phyloP scores from a whole-genome alignment of 2,329 filamentous ascomycete species.

The Sarocladium oryzae region DNA sequence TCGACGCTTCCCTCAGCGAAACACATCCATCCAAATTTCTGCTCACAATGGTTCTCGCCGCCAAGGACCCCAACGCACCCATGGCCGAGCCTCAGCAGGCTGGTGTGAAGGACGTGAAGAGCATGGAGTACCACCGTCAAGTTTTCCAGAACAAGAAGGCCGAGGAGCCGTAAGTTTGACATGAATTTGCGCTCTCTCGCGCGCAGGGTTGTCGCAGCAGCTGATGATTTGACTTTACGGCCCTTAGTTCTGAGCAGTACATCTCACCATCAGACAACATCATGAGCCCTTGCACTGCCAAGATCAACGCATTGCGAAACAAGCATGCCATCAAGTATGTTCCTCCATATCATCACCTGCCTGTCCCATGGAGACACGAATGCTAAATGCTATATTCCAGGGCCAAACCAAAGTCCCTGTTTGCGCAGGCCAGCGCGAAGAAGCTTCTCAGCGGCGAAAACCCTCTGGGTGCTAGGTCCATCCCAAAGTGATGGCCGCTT shows the following conservation, averaged over 20 bases:
- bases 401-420: slow-evolving; percentile 61
- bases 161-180: slow-evolving; percentile 50
- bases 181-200: too few species aligned
- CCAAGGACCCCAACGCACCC: slow-evolving; percentile 59
- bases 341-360: neutral
- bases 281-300: slow-evolving; percentile 79
- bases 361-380: neutral
- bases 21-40: neutral
- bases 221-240: neutral
- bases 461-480: slow-evolving; percentile 30
- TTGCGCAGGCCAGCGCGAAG: slow-evolving; percentile 59
- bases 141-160: slow-evolving; percentile 67
- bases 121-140: slow-evolving; percentile 73
- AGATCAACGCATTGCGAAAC: slow-evolving; percentile 72
- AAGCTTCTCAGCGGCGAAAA: slow-evolving; percentile 47
- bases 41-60: slow-evolving; percentile 43
- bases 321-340: slow-evolving; percentile 74
- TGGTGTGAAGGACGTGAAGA: slow-evolving; percentile 47
- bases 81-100: slow-evolving; percentile 27
- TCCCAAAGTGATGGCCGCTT: slow-evolving; percentile 20
- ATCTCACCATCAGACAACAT: slow-evolving; percentile 83
- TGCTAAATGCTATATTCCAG: slow-evolving; percentile 27
- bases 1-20: neutral
- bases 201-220: neutral
- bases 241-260: slow-evolving; percentile 45